These are phyloP conservation scores for Pachysolen tannophilus DNA, from an alignment of 805 yeast species.

Conservation along the genomic window DNA sequence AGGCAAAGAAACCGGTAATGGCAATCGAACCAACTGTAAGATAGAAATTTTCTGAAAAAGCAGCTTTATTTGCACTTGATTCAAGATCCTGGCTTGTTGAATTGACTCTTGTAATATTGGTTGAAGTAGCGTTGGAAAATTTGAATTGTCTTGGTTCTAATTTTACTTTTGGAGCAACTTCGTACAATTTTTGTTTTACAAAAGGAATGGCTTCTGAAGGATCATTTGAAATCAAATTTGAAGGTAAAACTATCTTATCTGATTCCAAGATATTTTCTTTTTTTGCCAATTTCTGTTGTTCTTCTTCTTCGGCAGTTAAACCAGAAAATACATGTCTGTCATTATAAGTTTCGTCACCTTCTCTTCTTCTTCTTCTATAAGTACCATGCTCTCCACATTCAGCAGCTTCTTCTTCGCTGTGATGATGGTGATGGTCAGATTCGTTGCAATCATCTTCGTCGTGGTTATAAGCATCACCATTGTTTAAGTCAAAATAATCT, in stretches of 20 bases:
- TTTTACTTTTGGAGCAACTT: conserved; percentile 1
- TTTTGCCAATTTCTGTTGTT: neutral
- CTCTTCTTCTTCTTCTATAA: conserved; percentile 1
- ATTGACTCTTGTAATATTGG: no score
- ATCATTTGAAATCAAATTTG: neutral
- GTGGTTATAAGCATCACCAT: neutral
- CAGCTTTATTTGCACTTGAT: no score
- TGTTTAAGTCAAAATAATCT: conserved; percentile 5
- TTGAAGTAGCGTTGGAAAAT: no score
- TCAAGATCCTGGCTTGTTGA: no score
- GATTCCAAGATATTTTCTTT: neutral
- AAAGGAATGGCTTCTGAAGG: conserved; percentile 1
- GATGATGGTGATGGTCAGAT: neutral
- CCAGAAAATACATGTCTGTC: neutral
- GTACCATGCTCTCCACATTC: conserved; percentile 1
- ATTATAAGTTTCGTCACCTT: neutral
- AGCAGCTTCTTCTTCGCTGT: conserved; percentile 1
- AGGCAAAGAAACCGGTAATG: no score
- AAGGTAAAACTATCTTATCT: neutral
- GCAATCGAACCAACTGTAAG: no score
- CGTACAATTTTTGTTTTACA: conserved; percentile 1
- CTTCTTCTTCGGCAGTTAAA: neutral
- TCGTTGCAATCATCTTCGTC: neutral
- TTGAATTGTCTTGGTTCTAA: no score
- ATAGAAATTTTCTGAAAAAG: no score